Evolutionary conservation across 2,329 filamentous ascomycete genomes (phyloP).

Genomic region (Dothidotthia symphoricarpi): DNA sequence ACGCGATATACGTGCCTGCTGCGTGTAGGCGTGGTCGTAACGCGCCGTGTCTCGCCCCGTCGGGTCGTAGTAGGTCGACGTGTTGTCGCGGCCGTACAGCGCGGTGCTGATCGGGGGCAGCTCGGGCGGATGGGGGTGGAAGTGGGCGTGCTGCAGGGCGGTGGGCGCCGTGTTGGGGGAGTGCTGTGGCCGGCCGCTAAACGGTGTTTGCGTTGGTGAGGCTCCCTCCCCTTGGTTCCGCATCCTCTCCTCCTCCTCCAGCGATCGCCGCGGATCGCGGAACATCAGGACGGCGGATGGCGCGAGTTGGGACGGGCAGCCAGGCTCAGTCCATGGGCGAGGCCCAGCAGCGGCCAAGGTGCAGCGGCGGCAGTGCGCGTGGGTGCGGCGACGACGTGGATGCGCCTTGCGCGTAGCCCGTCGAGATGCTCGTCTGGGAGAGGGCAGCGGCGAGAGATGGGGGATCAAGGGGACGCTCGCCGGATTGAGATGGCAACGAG

Average conservation of each 20-base stretch:
- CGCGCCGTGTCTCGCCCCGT: slow-evolving; percentile 37
- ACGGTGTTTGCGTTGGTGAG: slow-evolving; percentile 39
- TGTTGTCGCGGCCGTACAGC: slow-evolving; percentile 43
- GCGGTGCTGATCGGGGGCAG: slow-evolving; percentile 43
- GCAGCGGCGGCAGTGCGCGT: slow-evolving; percentile 4
- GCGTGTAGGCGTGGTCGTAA: slow-evolving; percentile 35
- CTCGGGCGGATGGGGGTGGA: slow-evolving; percentile 34
- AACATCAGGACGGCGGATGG: slow-evolving; percentile 24
- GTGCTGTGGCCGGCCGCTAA: slow-evolving; percentile 33
- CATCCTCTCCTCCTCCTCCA: slow-evolving; percentile 38
- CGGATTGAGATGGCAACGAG: slow-evolving; percentile 8
- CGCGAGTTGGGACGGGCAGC: slow-evolving; percentile 1
- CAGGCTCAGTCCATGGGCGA: slow-evolving; percentile 7
- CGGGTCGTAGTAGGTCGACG: slow-evolving; percentile 52
- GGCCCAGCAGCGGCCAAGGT: background rate
- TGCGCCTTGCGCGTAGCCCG: slow-evolving; percentile 21
- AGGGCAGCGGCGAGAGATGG: slow-evolving; percentile 12
- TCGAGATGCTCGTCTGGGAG: slow-evolving; percentile 13
- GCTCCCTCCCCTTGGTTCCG: slow-evolving; percentile 37
- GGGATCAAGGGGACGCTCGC: slow-evolving; percentile 4
- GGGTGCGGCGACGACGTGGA: slow-evolving; percentile 10
- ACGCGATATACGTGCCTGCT: slow-evolving; percentile 32
- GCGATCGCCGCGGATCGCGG: slow-evolving; percentile 30
- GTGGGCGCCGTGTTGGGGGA: slow-evolving; percentile 5
- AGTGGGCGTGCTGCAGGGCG: slow-evolving; percentile 13